phyloP scores from a whole-genome alignment of 768 basidiomycete species.

The Sistotremastrum niveocremeum region DNA sequence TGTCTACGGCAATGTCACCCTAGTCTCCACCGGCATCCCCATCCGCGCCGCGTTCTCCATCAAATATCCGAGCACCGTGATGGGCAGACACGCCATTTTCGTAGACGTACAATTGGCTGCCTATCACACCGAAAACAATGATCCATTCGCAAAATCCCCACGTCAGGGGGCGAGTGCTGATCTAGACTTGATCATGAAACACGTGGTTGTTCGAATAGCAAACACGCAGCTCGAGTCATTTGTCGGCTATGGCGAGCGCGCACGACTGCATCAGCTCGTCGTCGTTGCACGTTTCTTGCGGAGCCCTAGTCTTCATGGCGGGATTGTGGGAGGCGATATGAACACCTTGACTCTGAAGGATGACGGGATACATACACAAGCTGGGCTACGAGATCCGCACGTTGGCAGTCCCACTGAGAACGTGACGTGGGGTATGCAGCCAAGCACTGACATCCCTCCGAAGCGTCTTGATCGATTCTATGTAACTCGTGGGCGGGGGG shows the following conservation, averaged over 20 bases:
- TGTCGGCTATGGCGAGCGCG: constrained; percentile 25
- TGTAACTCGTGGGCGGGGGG: too few species aligned
- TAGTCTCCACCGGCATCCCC: constrained; percentile 43
- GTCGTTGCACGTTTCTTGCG: constrained; percentile 38
- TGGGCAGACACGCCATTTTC: constrained; percentile 42
- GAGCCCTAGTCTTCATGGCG: constrained; percentile 35
- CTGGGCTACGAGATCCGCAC: too few species aligned
- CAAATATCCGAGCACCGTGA: constrained; percentile 35
- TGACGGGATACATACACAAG: too few species aligned
- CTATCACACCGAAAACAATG: constrained; percentile 15
- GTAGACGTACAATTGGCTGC: constrained; percentile 39
- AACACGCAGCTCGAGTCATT: constrained; percentile 67
- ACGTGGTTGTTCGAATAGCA: constrained; percentile 41
- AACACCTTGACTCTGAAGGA: constrained; percentile 24
- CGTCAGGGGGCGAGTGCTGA: too few species aligned
- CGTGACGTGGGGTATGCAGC: too few species aligned
- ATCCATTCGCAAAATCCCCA: constrained; percentile 15
- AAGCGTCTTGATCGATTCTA: too few species aligned
- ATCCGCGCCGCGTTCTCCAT: constrained; percentile 36
- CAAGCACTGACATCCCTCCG: too few species aligned
- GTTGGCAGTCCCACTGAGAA: too few species aligned
- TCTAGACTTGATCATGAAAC: constrained; percentile 5
- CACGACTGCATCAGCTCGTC: constrained; percentile 35
- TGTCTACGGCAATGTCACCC: constrained; percentile 55
- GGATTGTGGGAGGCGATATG: constrained; percentile 61